phyloP scores from a whole-genome alignment of 2,329 filamentous ascomycete genomes.

The Hypoxylon sp. region DNA sequence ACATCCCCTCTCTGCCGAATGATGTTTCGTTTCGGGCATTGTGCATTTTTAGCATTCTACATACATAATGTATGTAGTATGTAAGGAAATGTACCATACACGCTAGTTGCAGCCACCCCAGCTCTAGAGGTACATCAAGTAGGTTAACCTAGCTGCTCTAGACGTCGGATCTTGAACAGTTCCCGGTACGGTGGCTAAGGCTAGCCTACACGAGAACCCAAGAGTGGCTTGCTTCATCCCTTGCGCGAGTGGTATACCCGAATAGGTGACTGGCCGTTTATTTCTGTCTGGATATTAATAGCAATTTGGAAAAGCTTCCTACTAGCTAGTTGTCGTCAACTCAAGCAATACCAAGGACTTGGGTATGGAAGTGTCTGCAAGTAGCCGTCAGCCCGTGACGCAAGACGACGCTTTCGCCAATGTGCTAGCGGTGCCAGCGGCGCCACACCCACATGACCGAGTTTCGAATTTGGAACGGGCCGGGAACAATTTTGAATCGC shows the following conservation, averaged over 20 bases:
- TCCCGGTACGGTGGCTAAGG: constrained; percentile 9
- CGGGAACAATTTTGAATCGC: background rate
- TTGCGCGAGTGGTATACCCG: constrained; percentile 13
- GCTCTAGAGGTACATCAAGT: background rate
- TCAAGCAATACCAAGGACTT: constrained; percentile 36
- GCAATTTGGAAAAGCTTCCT: background rate
- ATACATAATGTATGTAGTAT: no score
- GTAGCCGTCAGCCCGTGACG: constrained; percentile 27
- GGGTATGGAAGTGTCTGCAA: constrained; percentile 29
- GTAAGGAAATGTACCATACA: constrained; percentile 11
- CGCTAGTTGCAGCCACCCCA: constrained; percentile 14
- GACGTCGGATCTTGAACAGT: constrained; percentile 10
- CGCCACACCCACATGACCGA: constrained; percentile 13
- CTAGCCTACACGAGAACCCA: background rate
- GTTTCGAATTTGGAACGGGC: constrained; percentile 14
- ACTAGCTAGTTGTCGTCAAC: constrained; percentile 22
- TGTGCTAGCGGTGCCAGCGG: constrained; percentile 17
- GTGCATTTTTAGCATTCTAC: constrained; percentile 14
- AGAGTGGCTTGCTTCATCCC: constrained; percentile 13
- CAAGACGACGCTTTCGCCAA: constrained; percentile 13
- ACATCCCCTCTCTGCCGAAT: constrained; percentile 6
- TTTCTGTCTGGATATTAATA: background rate
- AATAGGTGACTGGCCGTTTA: constrained; percentile 5
- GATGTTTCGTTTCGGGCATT: constrained; percentile 11
- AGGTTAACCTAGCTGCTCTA: constrained; percentile 1